Evolutionary conservation across 345 rosid species (phyloP), one percentile per base, ranked within the genome.

Genomic region (Brassica incana): DNA sequence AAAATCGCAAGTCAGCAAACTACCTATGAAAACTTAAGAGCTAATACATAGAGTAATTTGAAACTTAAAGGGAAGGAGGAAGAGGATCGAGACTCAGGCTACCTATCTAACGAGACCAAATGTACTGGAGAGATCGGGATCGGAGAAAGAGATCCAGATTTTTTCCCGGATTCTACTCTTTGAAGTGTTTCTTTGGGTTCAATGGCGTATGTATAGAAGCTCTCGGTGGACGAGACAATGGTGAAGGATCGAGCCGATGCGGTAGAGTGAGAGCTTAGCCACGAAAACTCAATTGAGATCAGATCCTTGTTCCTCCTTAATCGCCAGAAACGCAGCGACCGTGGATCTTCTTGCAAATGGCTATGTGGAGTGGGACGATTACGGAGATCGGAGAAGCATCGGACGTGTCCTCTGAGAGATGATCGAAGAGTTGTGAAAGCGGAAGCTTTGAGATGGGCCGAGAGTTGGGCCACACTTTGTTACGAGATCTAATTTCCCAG

Each of bases 361-460:
- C 60, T 65, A 5, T 30, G 61, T 40, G 61, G 32, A 73, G 74
- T 30, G 16, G 48, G 18, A 69, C 38, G 73, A 30, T 1, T 29
- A 59, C 61, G 40, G 73, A 32, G 82, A 72, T 78, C 77, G 77
- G 81, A 65, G 77, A 12, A 72, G 72, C 76, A 23, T 62, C 67
- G 67, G 75, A 23, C 16, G 60, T 62, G 45, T 73, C 36, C 77
- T 74, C 69, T 10, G 56, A 78, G 61, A 72, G 72, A 65, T 72
- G 81, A 78, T 78, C 81, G 14, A 64, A 65, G 67, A 20, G 38
- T 36, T 63, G 76, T 56, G 69, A 70, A 63, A 25, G 72, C 61
- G 12, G 67, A 72, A 29, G 67, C 38, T 78, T 18, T 78, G 5
- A 38, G 2, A 56, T 78, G 81, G 81, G 81, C 77, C 36, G 25